Conservation (phyloP, 108 stramenopile genomes). For the Parietichytrium sp. region DNA sequence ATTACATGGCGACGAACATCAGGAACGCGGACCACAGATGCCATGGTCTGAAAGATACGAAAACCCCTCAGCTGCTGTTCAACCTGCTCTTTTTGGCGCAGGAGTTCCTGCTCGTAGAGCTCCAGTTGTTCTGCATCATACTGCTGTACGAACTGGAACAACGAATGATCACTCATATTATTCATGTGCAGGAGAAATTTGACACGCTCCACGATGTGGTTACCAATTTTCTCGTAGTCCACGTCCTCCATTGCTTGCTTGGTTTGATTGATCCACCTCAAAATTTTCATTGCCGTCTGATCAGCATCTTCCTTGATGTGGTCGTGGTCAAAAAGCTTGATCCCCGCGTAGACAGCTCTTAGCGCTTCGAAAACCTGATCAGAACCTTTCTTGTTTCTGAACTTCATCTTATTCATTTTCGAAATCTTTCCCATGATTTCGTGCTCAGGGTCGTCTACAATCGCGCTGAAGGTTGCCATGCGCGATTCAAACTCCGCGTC, state of each 20-base stretch:
- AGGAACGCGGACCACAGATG: background rate
- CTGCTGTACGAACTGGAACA: constrained; percentile 25
- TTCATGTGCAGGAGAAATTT: constrained; percentile 9
- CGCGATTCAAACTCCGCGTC: background rate
- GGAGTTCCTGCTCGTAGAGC: background rate
- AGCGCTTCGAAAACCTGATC: constrained; percentile 14
- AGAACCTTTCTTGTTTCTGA: background rate
- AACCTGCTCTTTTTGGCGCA: background rate
- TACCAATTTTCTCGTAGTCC: constrained; percentile 8
- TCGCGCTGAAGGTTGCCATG: background rate
- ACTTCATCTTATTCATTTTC: constrained; percentile 38
- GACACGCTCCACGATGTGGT: background rate
- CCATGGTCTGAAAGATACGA: background rate
- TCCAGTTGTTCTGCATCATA: background rate
- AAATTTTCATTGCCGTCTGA: constrained; percentile 32
- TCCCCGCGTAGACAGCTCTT: constrained; percentile 22
- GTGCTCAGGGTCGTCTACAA: background rate
- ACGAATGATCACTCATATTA: background rate
- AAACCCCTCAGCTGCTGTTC: background rate
- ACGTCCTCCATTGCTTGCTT: constrained; percentile 12
- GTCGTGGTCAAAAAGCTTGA: constrained; percentile 6
- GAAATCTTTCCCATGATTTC: constrained; percentile 19
- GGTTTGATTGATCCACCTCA: constrained; percentile 38
- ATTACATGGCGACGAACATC: constrained; percentile 24
- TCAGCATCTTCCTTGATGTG: background rate